Base-by-base conservation (phyloP, 1,284 basidiomycete genomes). In the Irpex sp. region DNA sequence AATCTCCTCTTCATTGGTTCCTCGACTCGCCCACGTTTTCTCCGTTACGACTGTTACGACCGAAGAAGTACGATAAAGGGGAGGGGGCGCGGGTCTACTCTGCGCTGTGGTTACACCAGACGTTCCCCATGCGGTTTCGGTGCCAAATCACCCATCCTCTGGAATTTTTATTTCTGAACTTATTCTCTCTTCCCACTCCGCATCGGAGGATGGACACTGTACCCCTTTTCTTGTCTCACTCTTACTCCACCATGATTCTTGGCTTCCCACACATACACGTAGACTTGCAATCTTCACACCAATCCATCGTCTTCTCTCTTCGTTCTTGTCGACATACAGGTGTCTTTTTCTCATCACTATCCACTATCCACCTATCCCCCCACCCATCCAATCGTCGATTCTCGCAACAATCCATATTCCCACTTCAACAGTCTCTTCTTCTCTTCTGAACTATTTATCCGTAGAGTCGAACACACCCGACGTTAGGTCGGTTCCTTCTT, bases 81-180 rank as follows among this genome's bases (percentile, higher is more conserved):
- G 57, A 26, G 37, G 33, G 54, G 15, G 15, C 3, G 54, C 54
- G 36, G 43, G 35, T n/a, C 58, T 19, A 43, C 6, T 26, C 35
- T 49, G 31, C 33, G 46, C 26, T 43, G 33, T 39, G 39, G 7
- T 49, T 50, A 9, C 54, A n/a, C 15, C 54, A 15, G 31, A 9
- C 7, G 39, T 13, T 15, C 9, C 1, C 21, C 13, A 59, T 21
- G 46, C 9, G 37, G 47, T 59, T 59, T 26, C 47, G 43, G 46
- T 50, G 47, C 26, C 57, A 11, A 43, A 21, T n/a, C 43, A 26
- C 37, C 26, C 31, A 36, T 9, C 31, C 46, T 49, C 47, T 35
- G 37, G 58, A 47, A 49, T 59, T 59, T 59, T 59, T 50, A 51
- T 59, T 47, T 47, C 15, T 50, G 46, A 55, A 55, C 7, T 55